Evolutionary conservation across 2,329 filamentous ascomycete genomes (phyloP).

Genomic region (Daldinia eschscholtzii): DNA sequence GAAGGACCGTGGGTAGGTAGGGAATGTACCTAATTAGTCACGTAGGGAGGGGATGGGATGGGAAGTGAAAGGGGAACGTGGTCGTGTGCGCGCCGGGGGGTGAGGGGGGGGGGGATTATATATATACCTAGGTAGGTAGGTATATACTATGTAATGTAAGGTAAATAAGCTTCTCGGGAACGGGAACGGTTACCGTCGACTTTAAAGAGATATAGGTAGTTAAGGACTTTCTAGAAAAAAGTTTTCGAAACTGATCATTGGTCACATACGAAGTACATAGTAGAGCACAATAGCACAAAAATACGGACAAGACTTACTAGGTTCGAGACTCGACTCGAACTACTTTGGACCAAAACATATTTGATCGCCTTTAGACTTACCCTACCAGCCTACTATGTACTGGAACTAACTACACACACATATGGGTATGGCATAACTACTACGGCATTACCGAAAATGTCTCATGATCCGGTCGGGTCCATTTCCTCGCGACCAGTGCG

Average conservation of each 20-base stretch:
- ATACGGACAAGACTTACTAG: no score
- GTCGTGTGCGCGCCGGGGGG: constrained; percentile 16
- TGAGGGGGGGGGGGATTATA: constrained; percentile 5
- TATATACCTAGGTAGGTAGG: not conserved
- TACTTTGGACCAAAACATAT: not conserved
- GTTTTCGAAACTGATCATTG: constrained; percentile 20
- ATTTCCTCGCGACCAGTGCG: constrained; percentile 11
- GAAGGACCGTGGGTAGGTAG: constrained; percentile 11
- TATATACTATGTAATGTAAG: constrained; percentile 9
- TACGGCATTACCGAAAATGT: constrained; percentile 38
- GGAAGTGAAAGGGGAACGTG: constrained; percentile 3
- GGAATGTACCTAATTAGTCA: constrained; percentile 26
- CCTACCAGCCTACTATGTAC: not conserved
- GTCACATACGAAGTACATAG: not conserved
- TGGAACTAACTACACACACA: not conserved
- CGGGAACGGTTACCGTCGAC: constrained; percentile 22
- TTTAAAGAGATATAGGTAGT: constrained; percentile 4
- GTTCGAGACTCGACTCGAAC: not conserved
- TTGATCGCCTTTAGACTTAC: not conserved
- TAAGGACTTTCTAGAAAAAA: constrained; percentile 18
- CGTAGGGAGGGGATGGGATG: not conserved
- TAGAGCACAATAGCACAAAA: no score
- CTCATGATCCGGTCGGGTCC: constrained; percentile 37
- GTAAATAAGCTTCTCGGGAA: constrained; percentile 13
- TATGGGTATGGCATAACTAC: constrained; percentile 16